Evolutionary conservation across 192 early-diverging fungal species (phyloP), one percentile per base, ranked within the genome.

Genomic region (Diversispora epigaea): DNA sequence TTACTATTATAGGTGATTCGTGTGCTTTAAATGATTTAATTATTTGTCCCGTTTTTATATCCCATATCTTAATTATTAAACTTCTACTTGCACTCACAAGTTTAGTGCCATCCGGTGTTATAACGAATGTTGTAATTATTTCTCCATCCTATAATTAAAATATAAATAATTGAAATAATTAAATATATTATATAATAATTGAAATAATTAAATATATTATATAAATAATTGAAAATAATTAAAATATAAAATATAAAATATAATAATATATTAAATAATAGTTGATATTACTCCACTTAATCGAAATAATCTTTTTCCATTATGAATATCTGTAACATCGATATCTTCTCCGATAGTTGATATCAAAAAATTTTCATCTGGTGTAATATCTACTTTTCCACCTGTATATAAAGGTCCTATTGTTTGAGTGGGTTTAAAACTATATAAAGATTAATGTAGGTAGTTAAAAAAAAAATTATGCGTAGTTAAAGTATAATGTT

Each of bases 331-430:
- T 15, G 91, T 85, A 21, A 95, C 88, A 45, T 86, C 82, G 68
- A 98, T 89, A 73, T 94, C 91, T 54, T 98, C 94, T 47, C 90
- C 93, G 69, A 91, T 82, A 12, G 93, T 89, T 6, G 96, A 90
- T 66, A 93, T 87, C 49, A 98, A 80, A 65, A 75, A 84, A 63
- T 83, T 78, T 74, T 90, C 91, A 73, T 94, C 91, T 32, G 82
- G 58, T 57, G 89, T 84, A 46, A 92, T 79, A 62, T 77, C 88
- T 46, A 90, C 91, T 73, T 94, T 89, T 22, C 96, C 96, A 72
- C 96, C 96, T 17, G 94, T 95, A 77, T 94, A 98, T 47, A 96
- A 89, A 14, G 93, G 92, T 80, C 95, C 93, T 78, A 96, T 93
- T 14, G 91, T 90, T 80, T 86, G 86, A 62, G 87, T 84, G 50